A percentile compares a stretch with the other conserved stretches of the same genome.
phyloP scores from a whole-genome alignment of 805 yeast species.

The Ogataea nakhonphanomensis region DNA sequence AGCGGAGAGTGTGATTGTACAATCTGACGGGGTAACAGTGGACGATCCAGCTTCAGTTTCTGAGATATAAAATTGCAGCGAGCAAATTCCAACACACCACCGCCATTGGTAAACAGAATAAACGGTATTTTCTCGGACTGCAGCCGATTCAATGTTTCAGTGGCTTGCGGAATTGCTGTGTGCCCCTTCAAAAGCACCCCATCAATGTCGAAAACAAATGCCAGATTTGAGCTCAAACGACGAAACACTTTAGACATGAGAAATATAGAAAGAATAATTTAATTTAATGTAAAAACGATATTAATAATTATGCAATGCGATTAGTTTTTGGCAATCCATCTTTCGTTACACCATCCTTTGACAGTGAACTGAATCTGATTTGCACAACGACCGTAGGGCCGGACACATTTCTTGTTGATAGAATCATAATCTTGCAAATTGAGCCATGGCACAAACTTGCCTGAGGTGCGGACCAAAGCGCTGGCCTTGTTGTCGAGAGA shows the following conservation, averaged over 20 bases:
- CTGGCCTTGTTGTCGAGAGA: slow-evolving; percentile 5
- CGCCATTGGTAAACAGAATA: slow-evolving; percentile 87
- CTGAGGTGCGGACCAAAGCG: slow-evolving; percentile 25
- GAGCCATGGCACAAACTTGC: slow-evolving; percentile 30
- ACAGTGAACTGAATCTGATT: slow-evolving; percentile 42
- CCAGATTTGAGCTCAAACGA: slow-evolving; percentile 14
- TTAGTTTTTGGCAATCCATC: slow-evolving; percentile 36
- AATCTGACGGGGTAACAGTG: slow-evolving; percentile 58
- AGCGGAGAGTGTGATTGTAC: slow-evolving; percentile 89
- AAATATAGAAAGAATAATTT: not conserved
- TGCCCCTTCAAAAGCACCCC: slow-evolving; percentile 82
- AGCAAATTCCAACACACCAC: slow-evolving; percentile 68
- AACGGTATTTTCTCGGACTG: slow-evolving; percentile 61
- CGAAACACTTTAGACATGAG: slow-evolving; percentile 5
- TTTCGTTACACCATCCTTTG: slow-evolving; percentile 46
- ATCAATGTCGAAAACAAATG: slow-evolving; percentile 56
- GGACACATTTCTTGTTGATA: slow-evolving; percentile 17
- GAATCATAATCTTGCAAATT: slow-evolving; percentile 21
- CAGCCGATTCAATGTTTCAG: slow-evolving; percentile 45
- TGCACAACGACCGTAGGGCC: slow-evolving; percentile 28
- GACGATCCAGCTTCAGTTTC: slow-evolving; percentile 37
- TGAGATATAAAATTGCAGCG: slow-evolving; percentile 52
- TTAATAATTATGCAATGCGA: slow-evolving; percentile 4
- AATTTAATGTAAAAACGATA: not conserved
- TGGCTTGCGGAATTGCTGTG: slow-evolving; percentile 62